phyloP scores from a whole-genome alignment of 2,329 filamentous ascomycete species.

The Colletotrichum magnum region DNA sequence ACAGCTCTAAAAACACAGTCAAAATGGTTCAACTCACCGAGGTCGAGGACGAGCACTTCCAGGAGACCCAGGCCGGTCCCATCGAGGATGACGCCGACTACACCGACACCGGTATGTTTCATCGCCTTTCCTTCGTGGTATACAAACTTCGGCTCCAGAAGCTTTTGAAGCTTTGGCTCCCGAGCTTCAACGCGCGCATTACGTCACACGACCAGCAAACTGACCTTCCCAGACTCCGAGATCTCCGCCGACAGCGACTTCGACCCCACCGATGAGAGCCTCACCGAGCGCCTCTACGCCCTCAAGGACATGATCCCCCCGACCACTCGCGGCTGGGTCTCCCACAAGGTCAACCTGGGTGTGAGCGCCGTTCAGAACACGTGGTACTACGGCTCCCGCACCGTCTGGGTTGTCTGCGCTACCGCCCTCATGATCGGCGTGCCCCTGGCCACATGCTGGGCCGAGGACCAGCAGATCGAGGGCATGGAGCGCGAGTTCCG shows the following conservation, averaged over 20 bases:
- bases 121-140: neutral
- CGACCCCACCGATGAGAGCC: slow-evolving; percentile 69
- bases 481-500: slow-evolving; percentile 99
- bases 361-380: slow-evolving; percentile 65
- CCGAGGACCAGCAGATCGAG: slow-evolving; percentile 95
- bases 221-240: slow-evolving; percentile 74
- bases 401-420: slow-evolving; percentile 91
- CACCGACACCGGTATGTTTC: slow-evolving; percentile 86
- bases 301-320: slow-evolving; percentile 84
- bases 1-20: slow-evolving; percentile 41
- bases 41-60: slow-evolving; percentile 96
- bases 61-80: slow-evolving; percentile 76
- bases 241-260: slow-evolving; percentile 86
- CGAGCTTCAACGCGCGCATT: slow-evolving; percentile 6
- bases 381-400: slow-evolving; percentile 81
- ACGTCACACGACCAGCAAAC: slow-evolving; percentile 23
- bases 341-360: slow-evolving; percentile 69
- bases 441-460: slow-evolving; percentile 91
- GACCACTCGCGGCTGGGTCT: slow-evolving; percentile 77
- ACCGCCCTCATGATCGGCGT: slow-evolving; percentile 91
- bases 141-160: too few species aligned
- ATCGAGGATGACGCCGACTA: slow-evolving; percentile 93
- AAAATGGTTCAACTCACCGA: slow-evolving; percentile 97
- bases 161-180: too few species aligned
- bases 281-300: slow-evolving; percentile 79